Percentiles rank a stretch among this genome's conserved stretches.
phyloP scores from a whole-genome alignment of 257 asterid genomes.

The Fraxinus cuspidata region DNA sequence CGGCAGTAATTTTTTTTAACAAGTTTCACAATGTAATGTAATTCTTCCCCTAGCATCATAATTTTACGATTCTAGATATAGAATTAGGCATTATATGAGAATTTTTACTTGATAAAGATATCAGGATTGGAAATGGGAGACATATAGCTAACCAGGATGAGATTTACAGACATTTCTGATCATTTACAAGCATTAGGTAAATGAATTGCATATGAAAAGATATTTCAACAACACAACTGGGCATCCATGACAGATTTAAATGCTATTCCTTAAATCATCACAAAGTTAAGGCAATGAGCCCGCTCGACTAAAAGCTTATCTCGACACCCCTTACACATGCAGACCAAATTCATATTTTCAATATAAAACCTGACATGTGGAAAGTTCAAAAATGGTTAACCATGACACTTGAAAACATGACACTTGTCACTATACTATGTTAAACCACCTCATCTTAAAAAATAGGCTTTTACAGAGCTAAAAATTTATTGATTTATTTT shows the following conservation, averaged over 20 bases:
- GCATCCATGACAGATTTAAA: not conserved
- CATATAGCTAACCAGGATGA: not conserved
- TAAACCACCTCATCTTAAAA: not conserved
- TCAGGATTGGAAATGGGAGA: not conserved
- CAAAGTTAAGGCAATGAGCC: not conserved
- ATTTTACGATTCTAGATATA: not conserved
- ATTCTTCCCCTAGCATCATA: not conserved
- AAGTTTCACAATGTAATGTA: not conserved
- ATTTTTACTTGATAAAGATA: not conserved
- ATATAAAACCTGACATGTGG: not conserved
- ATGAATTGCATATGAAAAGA: not conserved
- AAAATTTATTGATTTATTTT: not conserved
- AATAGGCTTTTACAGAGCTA: not conserved
- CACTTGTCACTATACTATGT: too few relatives aligned
- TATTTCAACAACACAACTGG: slow-evolving; percentile 7
- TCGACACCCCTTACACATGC: not conserved
- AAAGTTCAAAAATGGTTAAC: not conserved
- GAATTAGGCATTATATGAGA: not conserved
- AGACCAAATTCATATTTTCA: not conserved
- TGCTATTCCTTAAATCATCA: not conserved
- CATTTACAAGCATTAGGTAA: not conserved
- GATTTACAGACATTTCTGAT: not conserved
- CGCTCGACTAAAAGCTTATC: not conserved
- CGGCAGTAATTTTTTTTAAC: not conserved
- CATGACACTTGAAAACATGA: not conserved